Evolutionary conservation across 139 green algal genomes (phyloP), one percentile per base, ranked within the genome.

Genomic region (Parachlorella kessleri): DNA sequence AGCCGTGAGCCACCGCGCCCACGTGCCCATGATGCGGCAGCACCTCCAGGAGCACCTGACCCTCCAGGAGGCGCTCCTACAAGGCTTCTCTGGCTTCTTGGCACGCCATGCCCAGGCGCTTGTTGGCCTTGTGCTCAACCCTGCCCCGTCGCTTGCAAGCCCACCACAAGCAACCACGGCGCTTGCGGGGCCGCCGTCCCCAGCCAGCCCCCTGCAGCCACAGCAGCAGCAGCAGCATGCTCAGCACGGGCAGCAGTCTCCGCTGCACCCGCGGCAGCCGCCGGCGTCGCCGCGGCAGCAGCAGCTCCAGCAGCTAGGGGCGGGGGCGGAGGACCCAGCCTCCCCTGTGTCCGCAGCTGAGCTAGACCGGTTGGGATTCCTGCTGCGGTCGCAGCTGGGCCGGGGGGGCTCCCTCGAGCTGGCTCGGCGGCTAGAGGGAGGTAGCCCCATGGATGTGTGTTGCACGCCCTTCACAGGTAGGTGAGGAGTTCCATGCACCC

Each of bases 301-400:
- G n/a, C n/a, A n/a, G n/a, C n/a, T n/a, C n/a, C n/a, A n/a, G n/a
- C n/a, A n/a, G n/a, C n/a, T n/a, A n/a, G n/a, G n/a, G n/a, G n/a
- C n/a, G n/a, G n/a, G n/a, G n/a, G n/a, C n/a, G n/a, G n/a, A n/a
- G n/a, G 48, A 59, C 48, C 14, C 14, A 14, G 14, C 48, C 0
- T 59, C 14, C 14, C 48, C 48, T 14, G 63, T 96, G 9, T 81
- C 73, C 3, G 86, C 83, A 3, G 63, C 30, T 26, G 92, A 96
- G 79, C 73, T 96, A 38, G 90, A 95, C 77, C 74, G 92, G 6
- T 75, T 96, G 73, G 83, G 55, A 3, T 83, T 95, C 55, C 80
- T 96, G 71, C 75, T 95, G 4, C 24, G 63, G 80, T 59, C 6
- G 76, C 37, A 30, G 65, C 37, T 14, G 23, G 6, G 55, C n/a